Evolutionary conservation across 1,284 basidiomycete genomes (phyloP).

Genomic region (Heterobasidion occidentale): DNA sequence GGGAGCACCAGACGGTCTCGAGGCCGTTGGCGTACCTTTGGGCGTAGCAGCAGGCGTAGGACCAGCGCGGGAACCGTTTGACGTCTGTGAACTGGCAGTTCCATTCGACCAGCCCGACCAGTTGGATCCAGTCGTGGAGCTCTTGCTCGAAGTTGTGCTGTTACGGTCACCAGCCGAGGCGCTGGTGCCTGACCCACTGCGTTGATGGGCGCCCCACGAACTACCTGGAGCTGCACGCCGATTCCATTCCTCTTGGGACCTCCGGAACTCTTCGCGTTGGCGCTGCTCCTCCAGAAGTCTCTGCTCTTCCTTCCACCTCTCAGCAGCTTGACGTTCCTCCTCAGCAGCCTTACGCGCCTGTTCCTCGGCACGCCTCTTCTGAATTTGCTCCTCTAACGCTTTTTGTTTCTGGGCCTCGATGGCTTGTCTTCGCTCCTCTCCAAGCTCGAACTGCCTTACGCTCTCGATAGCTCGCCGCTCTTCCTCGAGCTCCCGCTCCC

Average conservation of each 20-base stretch:
- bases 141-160: conserved; percentile 22
- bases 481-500: not conserved
- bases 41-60: conserved; percentile 17
- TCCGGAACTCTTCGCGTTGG: conserved; percentile 12
- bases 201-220: conserved; percentile 11
- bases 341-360: not conserved
- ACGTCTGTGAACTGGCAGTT: conserved; percentile 15
- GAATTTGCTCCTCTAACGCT: not conserved
- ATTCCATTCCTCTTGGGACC: conserved; percentile 17
- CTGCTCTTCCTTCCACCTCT: conserved; percentile 6
- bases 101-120: conserved; percentile 16
- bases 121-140: conserved; percentile 10
- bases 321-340: not conserved
- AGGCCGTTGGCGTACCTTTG: conserved; percentile 13
- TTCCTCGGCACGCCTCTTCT: not conserved
- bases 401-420: conserved; percentile 6
- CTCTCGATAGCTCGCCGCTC: not conserved
- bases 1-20: conserved; percentile 14
- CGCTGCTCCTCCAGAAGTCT: not conserved
- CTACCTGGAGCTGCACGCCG: conserved; percentile 13
- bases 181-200: conserved; percentile 15
- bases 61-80: conserved; percentile 16
- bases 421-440: conserved; percentile 1
- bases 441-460: not conserved
- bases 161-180: conserved; percentile 18